Conservation (phyloP, 108 stramenopile genomes). For the Parietichytrium sp. region DNA sequence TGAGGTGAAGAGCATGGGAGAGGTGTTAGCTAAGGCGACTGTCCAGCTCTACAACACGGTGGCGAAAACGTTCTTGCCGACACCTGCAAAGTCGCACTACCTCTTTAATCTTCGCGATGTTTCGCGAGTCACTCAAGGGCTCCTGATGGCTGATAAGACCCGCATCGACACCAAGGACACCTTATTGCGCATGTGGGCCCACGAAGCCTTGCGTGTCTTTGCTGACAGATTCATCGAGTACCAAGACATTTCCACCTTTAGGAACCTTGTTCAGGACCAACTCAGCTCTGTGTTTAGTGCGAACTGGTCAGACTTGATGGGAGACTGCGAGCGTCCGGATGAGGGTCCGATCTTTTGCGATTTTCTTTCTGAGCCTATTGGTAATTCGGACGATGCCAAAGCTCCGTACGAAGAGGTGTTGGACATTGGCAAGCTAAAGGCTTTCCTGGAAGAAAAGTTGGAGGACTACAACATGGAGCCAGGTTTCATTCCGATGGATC, state of each 20-base stretch:
- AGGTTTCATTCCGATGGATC: slow-evolving; percentile 62
- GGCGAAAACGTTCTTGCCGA: slow-evolving; percentile 59
- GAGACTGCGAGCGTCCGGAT: slow-evolving; percentile 1
- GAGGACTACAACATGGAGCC: slow-evolving; percentile 72
- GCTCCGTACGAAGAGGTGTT: slow-evolving; percentile 48
- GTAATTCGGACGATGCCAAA: not conserved
- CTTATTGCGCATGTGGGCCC: slow-evolving; percentile 61
- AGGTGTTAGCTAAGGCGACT: slow-evolving; percentile 53
- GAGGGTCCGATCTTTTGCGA: slow-evolving; percentile 50
- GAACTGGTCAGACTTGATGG: slow-evolving; percentile 46
- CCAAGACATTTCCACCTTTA: slow-evolving; percentile 53
- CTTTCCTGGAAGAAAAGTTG: slow-evolving; percentile 55
- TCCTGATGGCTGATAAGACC: slow-evolving; percentile 47
- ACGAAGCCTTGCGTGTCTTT: slow-evolving; percentile 67
- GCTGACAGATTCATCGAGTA: slow-evolving; percentile 57
- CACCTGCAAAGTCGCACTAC: slow-evolving; percentile 64
- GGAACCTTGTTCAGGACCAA: slow-evolving; percentile 44
- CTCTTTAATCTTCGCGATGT: slow-evolving; percentile 68
- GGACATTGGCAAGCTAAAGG: slow-evolving; percentile 45
- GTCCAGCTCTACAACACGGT: slow-evolving; percentile 55
- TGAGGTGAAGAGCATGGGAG: slow-evolving; percentile 59
- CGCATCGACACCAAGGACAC: slow-evolving; percentile 50
- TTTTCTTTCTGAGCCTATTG: slow-evolving; percentile 42
- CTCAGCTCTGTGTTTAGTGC: slow-evolving; percentile 49
- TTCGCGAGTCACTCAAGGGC: slow-evolving; percentile 62